These are phyloP conservation scores for Dactylella cylindrospora DNA, from an alignment of 2,329 filamentous ascomycete genomes.

Conservation along the genomic window DNA sequence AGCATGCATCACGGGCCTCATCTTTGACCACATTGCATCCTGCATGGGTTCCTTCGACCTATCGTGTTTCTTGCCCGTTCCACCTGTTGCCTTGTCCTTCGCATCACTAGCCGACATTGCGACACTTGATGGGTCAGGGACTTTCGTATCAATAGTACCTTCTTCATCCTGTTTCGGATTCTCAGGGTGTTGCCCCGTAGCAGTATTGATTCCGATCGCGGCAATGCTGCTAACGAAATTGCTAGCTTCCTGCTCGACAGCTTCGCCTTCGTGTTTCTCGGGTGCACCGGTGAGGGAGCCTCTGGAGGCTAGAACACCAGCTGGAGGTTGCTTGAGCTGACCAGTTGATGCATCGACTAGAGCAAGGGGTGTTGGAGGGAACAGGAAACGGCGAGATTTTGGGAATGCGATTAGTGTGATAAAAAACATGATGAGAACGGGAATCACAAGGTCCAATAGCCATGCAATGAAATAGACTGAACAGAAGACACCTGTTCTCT, in stretches of 20 bases:
- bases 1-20: slow-evolving; percentile 70
- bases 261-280: slow-evolving; percentile 79
- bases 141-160: slow-evolving; percentile 56
- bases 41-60: slow-evolving; percentile 79
- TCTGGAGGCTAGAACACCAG: slow-evolving; percentile 72
- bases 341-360: slow-evolving; percentile 70
- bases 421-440: slow-evolving; percentile 61
- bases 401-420: slow-evolving; percentile 69
- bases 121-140: slow-evolving; percentile 64
- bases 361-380: slow-evolving; percentile 75
- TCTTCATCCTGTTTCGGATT: slow-evolving; percentile 55
- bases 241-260: slow-evolving; percentile 77
- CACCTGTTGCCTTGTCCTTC: slow-evolving; percentile 57
- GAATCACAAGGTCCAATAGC: slow-evolving; percentile 70
- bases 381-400: slow-evolving; percentile 60
- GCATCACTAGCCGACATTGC: slow-evolving; percentile 60
- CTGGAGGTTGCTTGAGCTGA: slow-evolving; percentile 73
- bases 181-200: slow-evolving; percentile 74
- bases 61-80: slow-evolving; percentile 52
- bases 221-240: slow-evolving; percentile 76
- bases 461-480: slow-evolving; percentile 66
- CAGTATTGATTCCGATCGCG: slow-evolving; percentile 71
- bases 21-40: slow-evolving; percentile 73
- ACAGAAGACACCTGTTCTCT: slow-evolving; percentile 68
- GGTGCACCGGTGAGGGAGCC: slow-evolving; percentile 79